A percentile compares a stretch with the other conserved stretches of the same genome.
phyloP scores from a whole-genome alignment of 805 yeast genomes.

The Candida tammaniensis region DNA sequence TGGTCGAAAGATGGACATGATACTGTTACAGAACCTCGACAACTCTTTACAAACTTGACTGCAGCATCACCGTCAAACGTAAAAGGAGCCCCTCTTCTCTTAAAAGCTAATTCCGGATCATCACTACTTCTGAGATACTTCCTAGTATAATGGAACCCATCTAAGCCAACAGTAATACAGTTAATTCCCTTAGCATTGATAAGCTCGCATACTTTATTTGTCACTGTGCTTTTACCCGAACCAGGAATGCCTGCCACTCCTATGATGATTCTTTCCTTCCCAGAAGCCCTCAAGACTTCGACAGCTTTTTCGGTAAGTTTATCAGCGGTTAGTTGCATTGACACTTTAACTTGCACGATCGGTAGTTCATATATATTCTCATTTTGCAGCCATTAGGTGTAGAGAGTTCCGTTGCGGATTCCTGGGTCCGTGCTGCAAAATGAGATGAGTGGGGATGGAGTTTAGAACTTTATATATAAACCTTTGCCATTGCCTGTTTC shows the following conservation, averaged over 20 bases:
- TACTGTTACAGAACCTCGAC: conserved; percentile 31
- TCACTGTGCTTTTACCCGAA: conserved; percentile 76
- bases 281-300: not conserved
- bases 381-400: conserved; percentile 1
- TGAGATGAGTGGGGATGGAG: not conserved
- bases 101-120: conserved; percentile 56
- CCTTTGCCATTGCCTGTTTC: not conserved
- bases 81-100: conserved; percentile 78
- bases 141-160: conserved; percentile 39
- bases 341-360: no score
- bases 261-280: conserved; percentile 50
- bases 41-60: conserved; percentile 19
- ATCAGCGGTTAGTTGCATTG: no score
- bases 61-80: conserved; percentile 66
- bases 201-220: conserved; percentile 40
- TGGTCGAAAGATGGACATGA: conserved; percentile 76
- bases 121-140: conserved; percentile 36
- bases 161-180: conserved; percentile 33
- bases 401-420: not conserved
- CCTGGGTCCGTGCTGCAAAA: not conserved
- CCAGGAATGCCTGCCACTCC: conserved; percentile 81
- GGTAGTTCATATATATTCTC: no score
- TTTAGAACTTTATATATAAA: conserved; percentile 1
- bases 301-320: conserved; percentile 5
- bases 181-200: conserved; percentile 15